phyloP scores from a whole-genome alignment of 768 basidiomycete genomes.

The Calocera cornea region DNA sequence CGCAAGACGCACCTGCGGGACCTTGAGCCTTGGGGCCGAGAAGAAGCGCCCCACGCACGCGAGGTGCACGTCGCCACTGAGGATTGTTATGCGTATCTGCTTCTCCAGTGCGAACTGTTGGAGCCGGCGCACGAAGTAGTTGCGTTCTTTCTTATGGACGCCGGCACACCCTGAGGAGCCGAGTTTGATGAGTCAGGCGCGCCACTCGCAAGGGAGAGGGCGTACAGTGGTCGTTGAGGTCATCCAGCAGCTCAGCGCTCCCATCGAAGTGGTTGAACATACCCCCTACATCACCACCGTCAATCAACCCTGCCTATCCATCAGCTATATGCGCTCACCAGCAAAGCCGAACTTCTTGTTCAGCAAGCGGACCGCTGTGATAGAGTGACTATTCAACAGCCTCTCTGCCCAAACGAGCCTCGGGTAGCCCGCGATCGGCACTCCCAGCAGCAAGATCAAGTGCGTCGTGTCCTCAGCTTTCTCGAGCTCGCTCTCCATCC shows the following conservation, averaged over 20 bases:
- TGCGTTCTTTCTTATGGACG: conserved; percentile 62
- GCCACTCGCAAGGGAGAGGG: background rate
- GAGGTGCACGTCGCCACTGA: conserved; percentile 90
- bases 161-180: conserved; percentile 11
- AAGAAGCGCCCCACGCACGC: conserved; percentile 62
- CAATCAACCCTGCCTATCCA: background rate
- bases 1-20: conserved; percentile 10
- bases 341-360: conserved; percentile 12
- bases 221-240: conserved; percentile 14
- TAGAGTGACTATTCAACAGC: conserved; percentile 2
- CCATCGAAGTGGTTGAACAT: conserved; percentile 14
- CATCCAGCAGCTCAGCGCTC: conserved; percentile 12
- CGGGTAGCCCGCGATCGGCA: conserved; percentile 13
- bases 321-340: background rate
- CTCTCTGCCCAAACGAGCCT: conserved; percentile 8
- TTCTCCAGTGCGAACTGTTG: conserved; percentile 55
- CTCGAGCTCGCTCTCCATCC: conserved; percentile 8
- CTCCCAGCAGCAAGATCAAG: conserved; percentile 12
- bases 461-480: conserved; percentile 9
- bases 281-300: background rate
- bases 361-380: conserved; percentile 4
- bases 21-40: conserved; percentile 10
- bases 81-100: conserved; percentile 62
- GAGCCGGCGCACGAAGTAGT: conserved; percentile 68
- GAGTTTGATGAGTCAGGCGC: background rate